These are phyloP conservation scores for Cylindrodendrum hubeiense DNA, from an alignment of 2,329 filamentous ascomycete species.

Conservation along the genomic window DNA sequence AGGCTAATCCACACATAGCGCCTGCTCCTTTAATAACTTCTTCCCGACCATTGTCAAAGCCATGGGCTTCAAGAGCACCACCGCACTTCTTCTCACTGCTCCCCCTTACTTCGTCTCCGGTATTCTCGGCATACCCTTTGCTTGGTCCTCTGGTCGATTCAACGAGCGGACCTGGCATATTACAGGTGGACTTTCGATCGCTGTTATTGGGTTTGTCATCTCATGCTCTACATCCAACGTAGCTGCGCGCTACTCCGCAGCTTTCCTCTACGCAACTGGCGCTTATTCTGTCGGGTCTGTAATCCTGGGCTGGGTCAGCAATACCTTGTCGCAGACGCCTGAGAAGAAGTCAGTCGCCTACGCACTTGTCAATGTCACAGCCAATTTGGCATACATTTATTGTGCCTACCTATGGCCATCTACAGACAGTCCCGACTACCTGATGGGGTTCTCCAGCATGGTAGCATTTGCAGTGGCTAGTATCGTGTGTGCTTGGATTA, in stretches of 20 bases:
- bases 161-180: conserved; percentile 49
- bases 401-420: conserved; percentile 22
- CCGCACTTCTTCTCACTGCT: conserved; percentile 34
- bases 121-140: conserved; percentile 14
- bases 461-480: conserved; percentile 25
- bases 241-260: conserved; percentile 42
- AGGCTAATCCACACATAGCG: conserved; percentile 8
- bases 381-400: conserved; percentile 22
- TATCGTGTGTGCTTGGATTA: conserved; percentile 37
- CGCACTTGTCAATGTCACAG: conserved; percentile 50
- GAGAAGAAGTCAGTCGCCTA: conserved; percentile 57
- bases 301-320: conserved; percentile 54
- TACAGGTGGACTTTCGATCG: conserved; percentile 50
- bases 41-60: conserved; percentile 35
- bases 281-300: conserved; percentile 53
- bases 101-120: conserved; percentile 41
- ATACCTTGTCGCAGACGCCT: conserved; percentile 54
- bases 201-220: conserved; percentile 53
- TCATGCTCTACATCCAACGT: conserved; percentile 44
- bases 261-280: conserved; percentile 48
- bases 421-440: conserved; percentile 13
- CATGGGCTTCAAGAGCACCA: conserved; percentile 36
- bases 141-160: conserved; percentile 51
- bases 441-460: conserved; percentile 27
- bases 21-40: conserved; percentile 37